Base-by-base conservation (phyloP, 2,329 filamentous ascomycete genomes). In the Clarireedia sp. region DNA sequence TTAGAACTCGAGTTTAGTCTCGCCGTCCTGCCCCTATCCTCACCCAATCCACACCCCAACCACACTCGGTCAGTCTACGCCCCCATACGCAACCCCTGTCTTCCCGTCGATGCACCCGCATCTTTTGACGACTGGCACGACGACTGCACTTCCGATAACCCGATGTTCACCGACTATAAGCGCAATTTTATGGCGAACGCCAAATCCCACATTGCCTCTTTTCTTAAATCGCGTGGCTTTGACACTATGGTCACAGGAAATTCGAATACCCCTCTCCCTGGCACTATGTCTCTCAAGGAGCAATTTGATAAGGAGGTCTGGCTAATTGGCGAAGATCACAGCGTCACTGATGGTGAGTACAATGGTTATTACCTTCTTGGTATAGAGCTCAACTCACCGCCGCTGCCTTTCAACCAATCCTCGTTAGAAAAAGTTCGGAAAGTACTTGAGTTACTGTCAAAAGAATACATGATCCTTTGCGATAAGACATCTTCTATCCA, bases 311-410 rank as follows among this genome's bases (percentile, higher is more conserved):
- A 17, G 1, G 7, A 3, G 48, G n/a, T 3, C 5, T 44, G 40
- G 40, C 3, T 5, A 1, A 29, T 54, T 10, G 16, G 0, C 2
- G 24, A 54, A 12, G 44, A 46, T 2, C 1, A 3, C 9, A 7
- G 2, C 6, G 2, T 29, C 1, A 9, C 37, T 1, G 9, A 21
- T 3, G 2, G 40, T 7, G 21, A 9, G 14, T 1, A 3, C 3
- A 16, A 14, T 2, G 19, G 3, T 8, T 54, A 49, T 33, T 48
- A 19, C 16, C 33, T 6, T 9, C 48, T 45, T 29, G 44, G 44
- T 6, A 33, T 54, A 0, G 51, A 54, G n/a, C 41, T 54, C 3
- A 37, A 48, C n/a, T 41, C 44, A 5, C 51, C 44, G 5, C 44
- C 51, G 21, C 33, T 40, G 12, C n/a, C 17, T 12, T 54, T 40